Evolutionary conservation across 2,329 filamentous ascomycete species (phyloP), one percentile per base, ranked within the genome.

Genomic region (Colletotrichum trifolii): DNA sequence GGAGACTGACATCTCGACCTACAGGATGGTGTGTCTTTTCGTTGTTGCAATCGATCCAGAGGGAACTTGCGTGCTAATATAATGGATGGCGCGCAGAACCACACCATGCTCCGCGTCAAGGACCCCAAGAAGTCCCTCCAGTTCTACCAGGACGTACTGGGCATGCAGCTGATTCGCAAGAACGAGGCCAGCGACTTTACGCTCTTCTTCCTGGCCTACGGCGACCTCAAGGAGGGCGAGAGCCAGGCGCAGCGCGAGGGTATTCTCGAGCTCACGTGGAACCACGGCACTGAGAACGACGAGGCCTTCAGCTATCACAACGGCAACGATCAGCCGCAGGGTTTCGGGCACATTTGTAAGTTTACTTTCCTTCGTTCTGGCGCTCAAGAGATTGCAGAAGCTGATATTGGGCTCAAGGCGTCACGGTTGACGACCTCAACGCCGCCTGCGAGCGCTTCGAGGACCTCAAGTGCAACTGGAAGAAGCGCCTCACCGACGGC

Each of bases 31-130:
- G 70, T 57, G 76, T 39, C 6, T 54, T n/a, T 15, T 17, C 15
- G 5, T 9, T n/a, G 8, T 17, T 25, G 6, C 3, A 7, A 12
- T 12, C 15, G 35, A 38, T 3, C 1, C n/a, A 13, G 6, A 35
- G 35, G 7, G 36, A 34, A 6, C 8, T 11, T 12, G 4, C 6
- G 46, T 5, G 33, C 59, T 66, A 40, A 64, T 54, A 9, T 25
- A 5, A 25, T 25, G 25, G 25, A 25, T 25, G 10, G 12, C 10
- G 8, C 9, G 11, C 66, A 91, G 88, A 94, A 96, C 80, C 92
- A 96, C 81, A 94, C 92, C 61, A 98, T 98, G 96, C 87, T 99
- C 71, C 92, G 96, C 36, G 91, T 98, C 80, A 98, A 97, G 81
- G 89, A 92, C 71, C 82, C 85, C 33, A 85, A 92, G 74, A 89